These are phyloP conservation scores for Elsinoe necatrix DNA, from an alignment of 2,329 filamentous ascomycete species.

Conservation along the genomic window DNA sequence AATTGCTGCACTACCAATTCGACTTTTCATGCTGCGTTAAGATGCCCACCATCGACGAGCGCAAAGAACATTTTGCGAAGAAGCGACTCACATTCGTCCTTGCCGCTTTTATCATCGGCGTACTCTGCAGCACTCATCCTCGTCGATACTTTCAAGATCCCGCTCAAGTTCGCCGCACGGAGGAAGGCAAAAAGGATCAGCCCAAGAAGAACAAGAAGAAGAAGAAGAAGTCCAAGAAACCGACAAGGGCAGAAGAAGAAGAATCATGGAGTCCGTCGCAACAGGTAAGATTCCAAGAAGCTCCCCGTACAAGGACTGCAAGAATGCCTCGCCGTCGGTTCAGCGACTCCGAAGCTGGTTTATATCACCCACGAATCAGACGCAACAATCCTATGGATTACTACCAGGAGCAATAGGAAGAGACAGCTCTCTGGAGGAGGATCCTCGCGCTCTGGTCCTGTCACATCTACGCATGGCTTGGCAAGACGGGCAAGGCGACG, in stretches of 20 bases:
- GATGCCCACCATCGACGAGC: slow-evolving; percentile 6
- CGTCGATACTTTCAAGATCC: slow-evolving; percentile 5
- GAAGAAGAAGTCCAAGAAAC: not conserved
- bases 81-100: slow-evolving; percentile 11
- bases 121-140: slow-evolving; percentile 14
- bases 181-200: not conserved
- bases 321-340: not conserved
- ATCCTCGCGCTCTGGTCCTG: slow-evolving; percentile 2
- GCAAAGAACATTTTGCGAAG: slow-evolving; percentile 12
- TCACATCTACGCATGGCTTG: slow-evolving; percentile 1
- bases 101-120: slow-evolving; percentile 6
- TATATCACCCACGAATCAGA: not conserved
- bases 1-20: not conserved
- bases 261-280: slow-evolving; percentile 2
- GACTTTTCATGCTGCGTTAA: not conserved
- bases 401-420: slow-evolving; percentile 8
- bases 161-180: not conserved
- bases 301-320: not conserved
- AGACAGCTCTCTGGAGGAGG: not conserved
- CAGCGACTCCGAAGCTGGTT: slow-evolving; percentile 4
- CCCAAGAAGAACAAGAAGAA: not conserved
- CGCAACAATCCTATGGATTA: slow-evolving; percentile 3
- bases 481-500: slow-evolving; percentile 9
- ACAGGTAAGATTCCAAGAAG: slow-evolving; percentile 10
- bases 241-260: not conserved